These are phyloP conservation scores for Lepiota subincarnata DNA, from an alignment of 768 basidiomycete genomes.

Conservation along the genomic window DNA sequence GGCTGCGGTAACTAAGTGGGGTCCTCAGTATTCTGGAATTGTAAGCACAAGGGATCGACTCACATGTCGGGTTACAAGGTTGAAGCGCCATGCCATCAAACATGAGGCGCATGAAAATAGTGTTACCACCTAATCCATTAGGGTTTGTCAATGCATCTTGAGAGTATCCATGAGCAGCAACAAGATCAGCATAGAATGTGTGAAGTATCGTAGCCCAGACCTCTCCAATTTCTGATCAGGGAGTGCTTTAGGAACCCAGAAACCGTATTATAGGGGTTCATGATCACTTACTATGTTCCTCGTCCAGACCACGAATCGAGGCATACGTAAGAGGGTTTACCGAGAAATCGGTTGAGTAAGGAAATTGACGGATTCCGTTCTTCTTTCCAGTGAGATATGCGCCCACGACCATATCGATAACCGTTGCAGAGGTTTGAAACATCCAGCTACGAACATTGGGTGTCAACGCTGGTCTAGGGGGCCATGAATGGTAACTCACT, in stretches of 20 bases:
- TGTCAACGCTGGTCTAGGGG: slow-evolving; percentile 10
- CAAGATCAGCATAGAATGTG: neutral
- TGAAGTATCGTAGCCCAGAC: slow-evolving; percentile 4
- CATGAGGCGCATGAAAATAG: slow-evolving; percentile 3
- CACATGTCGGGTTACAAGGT: slow-evolving; percentile 4
- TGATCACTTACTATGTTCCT: slow-evolving; percentile 39
- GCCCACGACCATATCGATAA: slow-evolving; percentile 39
- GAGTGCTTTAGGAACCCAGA: neutral
- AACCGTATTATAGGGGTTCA: neutral
- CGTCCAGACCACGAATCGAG: slow-evolving; percentile 29
- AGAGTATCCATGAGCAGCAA: neutral
- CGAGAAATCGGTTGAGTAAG: slow-evolving; percentile 49
- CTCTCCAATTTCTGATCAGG: neutral
- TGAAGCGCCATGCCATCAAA: slow-evolving; percentile 3
- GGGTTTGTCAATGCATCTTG: neutral
- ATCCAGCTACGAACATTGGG: slow-evolving; percentile 25
- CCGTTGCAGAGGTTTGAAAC: slow-evolving; percentile 34
- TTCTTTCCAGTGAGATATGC: slow-evolving; percentile 47
- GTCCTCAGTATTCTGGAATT: neutral
- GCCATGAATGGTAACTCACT: slow-evolving; percentile 23
- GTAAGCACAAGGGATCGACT: neutral
- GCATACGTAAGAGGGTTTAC: slow-evolving; percentile 29
- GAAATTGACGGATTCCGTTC: slow-evolving; percentile 49
- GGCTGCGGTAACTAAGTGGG: slow-evolving; percentile 30
- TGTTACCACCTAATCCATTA: neutral